Evolutionary conservation across 306 rosid genomes (phyloP), one percentile per base, ranked within the genome.

Genomic region (Rosa persica): DNA sequence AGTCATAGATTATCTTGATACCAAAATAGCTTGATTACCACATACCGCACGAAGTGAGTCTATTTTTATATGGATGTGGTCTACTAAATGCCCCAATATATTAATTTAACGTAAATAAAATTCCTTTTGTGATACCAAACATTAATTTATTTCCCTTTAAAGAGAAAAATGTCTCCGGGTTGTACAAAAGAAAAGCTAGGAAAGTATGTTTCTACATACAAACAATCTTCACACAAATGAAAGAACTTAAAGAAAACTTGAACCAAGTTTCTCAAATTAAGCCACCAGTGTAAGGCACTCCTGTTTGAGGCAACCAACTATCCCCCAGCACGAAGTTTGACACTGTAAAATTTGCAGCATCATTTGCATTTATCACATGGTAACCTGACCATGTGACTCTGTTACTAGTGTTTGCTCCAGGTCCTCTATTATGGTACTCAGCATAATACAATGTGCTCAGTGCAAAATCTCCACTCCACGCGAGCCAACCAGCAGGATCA

Each of bases 341-440:
- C 46, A 86, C 81, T 20, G 89, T 82, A 72, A 82, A 86, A 65
- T 76, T 68, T 17, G 65, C 13, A 25, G 89, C 89, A 36, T 67
- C 81, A 0, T 19, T 44, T 15, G 70, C 61, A 75, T 70, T 36
- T 22, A 85, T 74, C 19, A 81, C 65, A 43, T 81, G 88, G 65
- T 78, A 85, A 42, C 88, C 88, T 19, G 74, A 12, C 89, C 89
- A 86, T 0, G 13, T 54, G 23, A 86, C 89, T 67, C 86, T 76
- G 6, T 6, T 64, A 2, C 74, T 27, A 5, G 81, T 82, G 74
- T 54, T 34, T 7, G 86, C 83, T 27, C 89, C 86, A 8, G 58
- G 68, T 15, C 89, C 89, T 2, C 48, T 67, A 22, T 86, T 82
- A 38, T 61, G 30, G 19, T 76, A 82, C 84, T 86, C 86, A 0